These are phyloP conservation scores for Ceratocystis papillata DNA, from an alignment of 2,329 filamentous ascomycete genomes.

Conservation along the genomic window DNA sequence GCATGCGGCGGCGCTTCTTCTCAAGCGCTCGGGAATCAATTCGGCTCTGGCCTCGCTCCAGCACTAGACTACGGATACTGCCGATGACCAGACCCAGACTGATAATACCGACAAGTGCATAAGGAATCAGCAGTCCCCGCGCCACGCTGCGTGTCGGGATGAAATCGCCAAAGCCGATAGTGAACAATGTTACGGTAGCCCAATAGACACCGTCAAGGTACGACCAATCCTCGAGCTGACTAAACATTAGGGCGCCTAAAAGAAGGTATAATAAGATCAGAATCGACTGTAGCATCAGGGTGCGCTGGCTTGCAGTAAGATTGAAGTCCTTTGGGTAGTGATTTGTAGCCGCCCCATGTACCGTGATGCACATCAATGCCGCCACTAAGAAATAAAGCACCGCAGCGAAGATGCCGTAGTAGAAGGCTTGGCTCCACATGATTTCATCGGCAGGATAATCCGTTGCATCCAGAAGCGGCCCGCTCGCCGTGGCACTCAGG, in stretches of 20 bases:
- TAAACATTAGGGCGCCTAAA: conserved; percentile 65
- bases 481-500: conserved; percentile 54
- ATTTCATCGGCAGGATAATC: conserved; percentile 39
- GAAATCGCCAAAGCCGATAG: conserved; percentile 52
- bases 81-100: conserved; percentile 75
- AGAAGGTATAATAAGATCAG: conserved; percentile 72
- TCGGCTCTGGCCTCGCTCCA: conserved; percentile 46
- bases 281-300: conserved; percentile 83
- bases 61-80: conserved; percentile 58
- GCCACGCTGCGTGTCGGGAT: conserved; percentile 42
- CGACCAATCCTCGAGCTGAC: conserved; percentile 58
- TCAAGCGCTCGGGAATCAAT: conserved; percentile 50
- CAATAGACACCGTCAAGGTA: conserved; percentile 73
- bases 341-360: conserved; percentile 57
- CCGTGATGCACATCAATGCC: conserved; percentile 65
- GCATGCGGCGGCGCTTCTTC: conserved; percentile 42
- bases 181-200: conserved; percentile 61
- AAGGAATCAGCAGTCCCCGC: conserved; percentile 68
- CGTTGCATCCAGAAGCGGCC: conserved; percentile 37
- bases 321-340: conserved; percentile 71
- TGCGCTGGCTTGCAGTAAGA: conserved; percentile 70
- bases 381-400: conserved; percentile 69
- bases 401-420: conserved; percentile 72
- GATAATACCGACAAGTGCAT: conserved; percentile 70
- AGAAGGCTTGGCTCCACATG: conserved; percentile 70